Evolutionary conservation across 305 asterid genomes (phyloP), one percentile per base, ranked within the genome.

Genomic region (Rubia peregrina): DNA sequence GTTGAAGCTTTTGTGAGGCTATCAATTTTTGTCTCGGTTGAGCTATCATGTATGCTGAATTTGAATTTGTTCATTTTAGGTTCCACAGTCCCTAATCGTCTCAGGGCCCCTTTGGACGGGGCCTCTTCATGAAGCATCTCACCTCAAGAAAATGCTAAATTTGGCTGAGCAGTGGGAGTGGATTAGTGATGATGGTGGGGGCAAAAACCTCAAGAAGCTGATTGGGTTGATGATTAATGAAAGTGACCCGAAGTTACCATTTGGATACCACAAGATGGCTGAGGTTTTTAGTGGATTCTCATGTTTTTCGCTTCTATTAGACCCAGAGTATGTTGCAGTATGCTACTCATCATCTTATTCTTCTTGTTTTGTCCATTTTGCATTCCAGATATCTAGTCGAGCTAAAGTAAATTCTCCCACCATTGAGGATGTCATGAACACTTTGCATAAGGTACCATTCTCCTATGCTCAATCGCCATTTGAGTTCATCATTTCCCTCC

Each of bases 21-120:
- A 1, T n/a, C 33, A 21, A 8, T 2, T 22, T 51, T 13, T 43
- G 33, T 1, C 33, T 66, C 49, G 33, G 19, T 38, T 16, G 48
- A 51, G 17, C 9, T 51, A 17, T 48, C 7, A 3, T 48, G 19
- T 14, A 14, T 43, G 56, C 51, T 63, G 72, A 75, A 69, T 65
- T 49, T 65, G 43, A 70, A 63, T 70, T 43, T 13, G n/a, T 74
- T 61, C 49, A 65, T 78, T 82, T 78, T 88, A 91, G 98, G 92
- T 72, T 78, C 83, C 83, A 7, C 75, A 78, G 66, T 89, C 96
- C 67, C 86, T 83, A 63, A 77, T 91, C 56, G 96, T 94, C 78
- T 94, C 96, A 43, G 98, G 98, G 71, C 96, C 97, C 21, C 84
- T 94, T 22, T 94, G 97, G 96, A 94, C 93, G 59, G 97, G 98